These are phyloP conservation scores for Nissolia schottii DNA, from an alignment of 306 rosid genomes.

Conservation along the genomic window DNA sequence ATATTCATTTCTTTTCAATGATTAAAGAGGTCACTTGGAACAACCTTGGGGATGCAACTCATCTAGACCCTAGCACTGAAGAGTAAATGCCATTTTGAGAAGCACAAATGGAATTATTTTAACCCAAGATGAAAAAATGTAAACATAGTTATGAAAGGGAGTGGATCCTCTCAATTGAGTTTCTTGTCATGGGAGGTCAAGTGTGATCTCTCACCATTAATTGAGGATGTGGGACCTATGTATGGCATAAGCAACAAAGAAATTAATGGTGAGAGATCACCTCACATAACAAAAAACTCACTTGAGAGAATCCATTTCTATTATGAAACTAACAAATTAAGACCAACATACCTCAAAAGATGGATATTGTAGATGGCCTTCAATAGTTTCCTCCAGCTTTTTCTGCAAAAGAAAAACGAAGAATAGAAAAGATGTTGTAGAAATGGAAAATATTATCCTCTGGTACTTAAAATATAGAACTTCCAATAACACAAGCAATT, in stretches of 20 bases:
- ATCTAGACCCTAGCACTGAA: not conserved
- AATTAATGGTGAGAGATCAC: no score
- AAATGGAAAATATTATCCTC: not conserved
- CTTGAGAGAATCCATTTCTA: no score
- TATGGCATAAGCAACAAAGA: no score
- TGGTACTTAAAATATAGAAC: not conserved
- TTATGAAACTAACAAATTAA: conserved; percentile 12
- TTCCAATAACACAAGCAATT: not conserved
- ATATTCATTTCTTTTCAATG: not conserved
- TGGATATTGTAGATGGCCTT: conserved; percentile 58
- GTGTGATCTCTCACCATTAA: no score
- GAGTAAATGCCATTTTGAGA: not conserved
- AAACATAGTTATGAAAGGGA: not conserved
- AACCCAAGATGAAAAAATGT: not conserved
- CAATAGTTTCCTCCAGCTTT: conserved; percentile 65
- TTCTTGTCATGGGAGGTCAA: no score
- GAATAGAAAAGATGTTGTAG: not conserved
- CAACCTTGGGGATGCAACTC: not conserved
- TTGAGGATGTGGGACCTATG: no score
- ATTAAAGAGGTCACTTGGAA: not conserved
- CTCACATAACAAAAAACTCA: no score
- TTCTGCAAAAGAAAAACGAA: conserved; percentile 44
- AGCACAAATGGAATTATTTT: not conserved
- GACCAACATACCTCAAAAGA: conserved; percentile 61
- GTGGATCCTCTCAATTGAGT: no score